Conservation (phyloP, 192 early-diverging fungal genomes). For the Backusella liffmaniae region DNA sequence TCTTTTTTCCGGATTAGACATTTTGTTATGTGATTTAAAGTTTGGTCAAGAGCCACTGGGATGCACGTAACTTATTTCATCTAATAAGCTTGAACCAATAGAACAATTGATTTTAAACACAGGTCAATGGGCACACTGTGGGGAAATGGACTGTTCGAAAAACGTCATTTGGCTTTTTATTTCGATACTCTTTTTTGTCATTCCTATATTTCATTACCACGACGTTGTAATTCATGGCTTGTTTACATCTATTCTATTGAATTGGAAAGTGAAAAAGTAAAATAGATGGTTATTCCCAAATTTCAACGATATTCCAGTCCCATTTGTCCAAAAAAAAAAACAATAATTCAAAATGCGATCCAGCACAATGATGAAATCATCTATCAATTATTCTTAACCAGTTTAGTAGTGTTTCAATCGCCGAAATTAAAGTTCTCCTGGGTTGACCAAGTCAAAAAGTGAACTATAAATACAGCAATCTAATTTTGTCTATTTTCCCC, state of each 20-base stretch:
- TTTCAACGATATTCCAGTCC: background rate
- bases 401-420: background rate
- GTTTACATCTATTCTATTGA: background rate
- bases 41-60: background rate
- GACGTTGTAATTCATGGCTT: background rate
- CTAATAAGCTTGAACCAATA: background rate
- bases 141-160: background rate
- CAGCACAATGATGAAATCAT: background rate
- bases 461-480: background rate
- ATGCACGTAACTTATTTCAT: background rate
- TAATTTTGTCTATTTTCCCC: background rate
- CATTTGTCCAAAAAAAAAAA: background rate
- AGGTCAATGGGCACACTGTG: background rate
- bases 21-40: background rate
- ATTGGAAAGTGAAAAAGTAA: background rate
- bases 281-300: too few species aligned
- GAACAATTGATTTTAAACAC: background rate
- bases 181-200: background rate
- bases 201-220: background rate
- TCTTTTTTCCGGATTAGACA: background rate
- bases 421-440: background rate
- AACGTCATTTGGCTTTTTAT: background rate
- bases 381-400: background rate
- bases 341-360: background rate
- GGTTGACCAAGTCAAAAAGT: background rate